Evolutionary conservation across 805 yeast genomes (phyloP).

Genomic region (Jamesozyma jinghongensis): DNA sequence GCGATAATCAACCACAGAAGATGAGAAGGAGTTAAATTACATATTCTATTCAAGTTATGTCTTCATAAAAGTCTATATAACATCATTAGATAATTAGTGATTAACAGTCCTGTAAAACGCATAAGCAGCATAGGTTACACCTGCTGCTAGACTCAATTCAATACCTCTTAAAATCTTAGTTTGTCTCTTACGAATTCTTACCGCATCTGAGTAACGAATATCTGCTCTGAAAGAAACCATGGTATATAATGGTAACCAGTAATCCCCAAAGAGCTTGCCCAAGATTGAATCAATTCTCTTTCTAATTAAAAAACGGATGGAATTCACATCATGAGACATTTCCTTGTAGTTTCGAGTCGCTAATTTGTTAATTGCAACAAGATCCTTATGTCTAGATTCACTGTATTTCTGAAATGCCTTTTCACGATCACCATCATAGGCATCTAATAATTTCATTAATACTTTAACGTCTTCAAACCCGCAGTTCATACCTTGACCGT

Average conservation of each 20-base stretch:
- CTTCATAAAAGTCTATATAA: slow-evolving; percentile 66
- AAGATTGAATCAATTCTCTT: slow-evolving; percentile 60
- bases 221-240: slow-evolving; percentile 89
- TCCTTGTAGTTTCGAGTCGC: slow-evolving; percentile 78
- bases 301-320: slow-evolving; percentile 49
- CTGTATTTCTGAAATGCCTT: slow-evolving; percentile 51
- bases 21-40: no score
- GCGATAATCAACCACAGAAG: no score
- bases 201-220: slow-evolving; percentile 64
- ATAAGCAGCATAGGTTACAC: neutral
- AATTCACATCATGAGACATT: slow-evolving; percentile 75
- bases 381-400: slow-evolving; percentile 48
- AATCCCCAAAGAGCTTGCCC: slow-evolving; percentile 47
- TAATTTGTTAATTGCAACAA: slow-evolving; percentile 64
- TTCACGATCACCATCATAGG: slow-evolving; percentile 32
- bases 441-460: slow-evolving; percentile 43
- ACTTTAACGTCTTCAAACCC: slow-evolving; percentile 86
- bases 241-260: slow-evolving; percentile 80
- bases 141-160: neutral
- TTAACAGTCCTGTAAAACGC: no score
- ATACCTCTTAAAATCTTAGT: slow-evolving; percentile 34
- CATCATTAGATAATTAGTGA: no score
- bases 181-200: slow-evolving; percentile 48
- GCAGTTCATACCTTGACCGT: slow-evolving; percentile 95
- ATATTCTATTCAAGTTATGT: no score